phyloP scores from a whole-genome alignment of 1,284 basidiomycete species.

The Tylopilus microsporus region DNA sequence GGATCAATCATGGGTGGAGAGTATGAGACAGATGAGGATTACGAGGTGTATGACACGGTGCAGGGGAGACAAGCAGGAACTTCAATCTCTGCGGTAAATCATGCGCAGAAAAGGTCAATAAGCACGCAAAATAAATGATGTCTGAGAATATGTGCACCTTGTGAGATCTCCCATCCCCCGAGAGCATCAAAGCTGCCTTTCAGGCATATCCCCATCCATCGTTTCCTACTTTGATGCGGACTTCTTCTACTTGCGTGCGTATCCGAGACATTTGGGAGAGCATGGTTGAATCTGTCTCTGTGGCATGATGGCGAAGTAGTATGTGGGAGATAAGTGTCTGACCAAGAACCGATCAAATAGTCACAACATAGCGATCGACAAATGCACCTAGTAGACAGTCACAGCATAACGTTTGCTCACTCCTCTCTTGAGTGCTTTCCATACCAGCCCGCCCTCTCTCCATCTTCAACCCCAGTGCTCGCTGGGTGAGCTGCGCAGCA shows the following conservation, averaged over 20 bases:
- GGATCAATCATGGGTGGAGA: slow-evolving; percentile 28
- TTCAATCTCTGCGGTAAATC: slow-evolving; percentile 60
- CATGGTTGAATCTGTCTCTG: slow-evolving; percentile 54
- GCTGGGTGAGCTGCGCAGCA: no score
- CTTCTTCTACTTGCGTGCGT: slow-evolving; percentile 66
- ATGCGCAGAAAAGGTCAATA: background rate
- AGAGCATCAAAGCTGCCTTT: slow-evolving; percentile 77
- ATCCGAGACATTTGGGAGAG: slow-evolving; percentile 62
- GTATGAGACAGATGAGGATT: slow-evolving; percentile 32
- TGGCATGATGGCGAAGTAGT: slow-evolving; percentile 63
- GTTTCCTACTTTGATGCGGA: slow-evolving; percentile 61
- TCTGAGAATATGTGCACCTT: slow-evolving; percentile 49
- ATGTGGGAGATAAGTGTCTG: slow-evolving; percentile 59
- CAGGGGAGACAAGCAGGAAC: slow-evolving; percentile 55
- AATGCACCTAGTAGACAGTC: slow-evolving; percentile 65
- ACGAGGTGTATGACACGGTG: slow-evolving; percentile 25
- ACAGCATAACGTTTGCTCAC: slow-evolving; percentile 60
- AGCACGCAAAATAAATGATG: background rate
- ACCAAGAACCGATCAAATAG: slow-evolving; percentile 9
- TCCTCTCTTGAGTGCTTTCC: slow-evolving; percentile 59
- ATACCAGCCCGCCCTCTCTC: slow-evolving; percentile 55
- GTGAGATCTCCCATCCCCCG: slow-evolving; percentile 80
- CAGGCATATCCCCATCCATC: slow-evolving; percentile 72
- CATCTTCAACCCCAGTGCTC: slow-evolving; percentile 73
- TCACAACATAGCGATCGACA: background rate